These are phyloP conservation scores for Paramecium biaurelia DNA, from an alignment of 73 alveolate genomes.

Conservation along the genomic window DNA sequence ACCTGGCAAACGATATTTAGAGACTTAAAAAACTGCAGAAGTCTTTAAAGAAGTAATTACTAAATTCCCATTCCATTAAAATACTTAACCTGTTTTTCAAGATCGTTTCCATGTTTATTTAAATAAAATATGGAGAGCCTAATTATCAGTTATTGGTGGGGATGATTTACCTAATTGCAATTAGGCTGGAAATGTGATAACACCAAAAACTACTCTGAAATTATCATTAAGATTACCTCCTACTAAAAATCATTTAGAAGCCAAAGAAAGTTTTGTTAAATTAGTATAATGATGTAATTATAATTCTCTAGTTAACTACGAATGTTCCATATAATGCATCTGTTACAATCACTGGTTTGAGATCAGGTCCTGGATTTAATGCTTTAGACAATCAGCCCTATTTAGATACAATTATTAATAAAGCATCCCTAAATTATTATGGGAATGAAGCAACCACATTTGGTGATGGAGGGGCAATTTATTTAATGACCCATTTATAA, in stretches of 20 bases:
- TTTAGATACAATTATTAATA: conserved; percentile 61
- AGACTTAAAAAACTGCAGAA: conserved; percentile 76
- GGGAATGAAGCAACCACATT: conserved; percentile 65
- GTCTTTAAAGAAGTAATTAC: conserved; percentile 66
- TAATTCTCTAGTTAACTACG: conserved; percentile 57
- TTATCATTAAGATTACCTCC: conserved; percentile 92
- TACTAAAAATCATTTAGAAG: conserved; percentile 72
- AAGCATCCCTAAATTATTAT: conserved; percentile 68
- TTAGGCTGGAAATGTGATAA: conserved; percentile 91
- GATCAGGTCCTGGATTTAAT: conserved; percentile 53
- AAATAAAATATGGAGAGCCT: conserved; percentile 88
- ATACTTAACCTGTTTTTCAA: conserved; percentile 68
- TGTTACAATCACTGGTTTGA: conserved; percentile 61
- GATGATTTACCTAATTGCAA: conserved; percentile 87
- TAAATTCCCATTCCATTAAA: conserved; percentile 61
- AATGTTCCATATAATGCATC: conserved; percentile 87
- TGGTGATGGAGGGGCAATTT: conserved; percentile 93
- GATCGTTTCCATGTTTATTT: conserved; percentile 75
- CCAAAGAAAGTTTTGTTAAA: conserved; percentile 69
- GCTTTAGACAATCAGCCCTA: conserved; percentile 28
- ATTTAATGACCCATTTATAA: conserved; percentile 81
- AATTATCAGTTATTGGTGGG: conserved; percentile 82
- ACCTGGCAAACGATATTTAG: conserved; percentile 69
- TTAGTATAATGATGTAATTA: not conserved
- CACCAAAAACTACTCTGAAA: conserved; percentile 79